A percentile compares a stretch with the other conserved stretches of the same genome.
phyloP scores from a whole-genome alignment of 208 protist species.

The Acanthamoeba castellanii region DNA sequence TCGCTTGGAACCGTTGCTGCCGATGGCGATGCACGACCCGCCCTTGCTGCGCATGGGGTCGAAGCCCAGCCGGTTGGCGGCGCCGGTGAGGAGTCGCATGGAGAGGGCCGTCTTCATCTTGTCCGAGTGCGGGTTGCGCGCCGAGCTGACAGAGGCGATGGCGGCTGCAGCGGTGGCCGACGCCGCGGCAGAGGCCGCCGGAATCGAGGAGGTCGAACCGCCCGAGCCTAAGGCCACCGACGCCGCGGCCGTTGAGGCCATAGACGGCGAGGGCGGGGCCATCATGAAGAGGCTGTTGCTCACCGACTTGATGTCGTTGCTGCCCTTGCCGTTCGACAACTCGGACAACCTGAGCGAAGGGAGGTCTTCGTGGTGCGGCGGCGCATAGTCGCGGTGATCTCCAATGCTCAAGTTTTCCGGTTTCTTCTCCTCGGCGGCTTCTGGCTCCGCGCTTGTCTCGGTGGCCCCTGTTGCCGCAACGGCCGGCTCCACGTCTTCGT shows the following conservation, averaged over 20 bases:
- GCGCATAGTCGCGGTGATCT: too few species aligned
- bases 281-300: conserved; percentile 1
- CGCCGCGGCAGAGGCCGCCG: too few species aligned
- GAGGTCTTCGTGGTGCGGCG: too few species aligned
- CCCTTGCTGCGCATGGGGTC: neutral
- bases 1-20: neutral
- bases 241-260: neutral
- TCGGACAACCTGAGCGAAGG: too few species aligned
- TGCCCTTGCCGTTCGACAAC: neutral
- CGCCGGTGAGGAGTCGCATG: neutral
- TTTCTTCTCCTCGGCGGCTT: too few species aligned
- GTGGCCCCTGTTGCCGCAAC: too few species aligned
- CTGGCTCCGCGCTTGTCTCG: too few species aligned
- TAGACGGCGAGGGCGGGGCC: neutral
- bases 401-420: too few species aligned
- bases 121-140: neutral
- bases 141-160: neutral
- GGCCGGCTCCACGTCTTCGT: too few species aligned
- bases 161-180: neutral
- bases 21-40: neutral
- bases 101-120: neutral
- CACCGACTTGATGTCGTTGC: neutral
- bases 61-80: neutral
- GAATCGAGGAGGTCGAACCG: too few species aligned
- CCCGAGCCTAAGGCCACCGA: neutral